Percentiles rank a stretch among this genome's conserved stretches.
Evolutionary conservation across 164 flowering plant species (phyloP).

Genomic region (Malania oleifera): DNA sequence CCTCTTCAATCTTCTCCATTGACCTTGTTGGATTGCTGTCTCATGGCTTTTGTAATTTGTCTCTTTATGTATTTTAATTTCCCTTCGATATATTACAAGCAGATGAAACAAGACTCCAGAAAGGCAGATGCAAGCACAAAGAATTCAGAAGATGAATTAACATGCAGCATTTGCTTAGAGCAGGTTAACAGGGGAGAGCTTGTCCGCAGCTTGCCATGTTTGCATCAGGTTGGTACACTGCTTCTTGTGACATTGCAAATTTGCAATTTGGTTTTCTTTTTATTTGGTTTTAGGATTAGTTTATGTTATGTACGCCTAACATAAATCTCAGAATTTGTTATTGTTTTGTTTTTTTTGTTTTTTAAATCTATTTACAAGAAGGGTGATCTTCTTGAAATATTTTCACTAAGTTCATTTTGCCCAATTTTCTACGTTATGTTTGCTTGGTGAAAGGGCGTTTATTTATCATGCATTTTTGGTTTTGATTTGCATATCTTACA

Average conservation of each 20-base stretch:
- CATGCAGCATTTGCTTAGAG: constrained; percentile 89
- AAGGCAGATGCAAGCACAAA: constrained; percentile 33
- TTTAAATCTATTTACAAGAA: too few species aligned
- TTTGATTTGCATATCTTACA: background rate
- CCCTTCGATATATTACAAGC: constrained; percentile 5
- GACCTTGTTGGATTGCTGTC: too few species aligned
- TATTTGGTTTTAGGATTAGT: background rate
- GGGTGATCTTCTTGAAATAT: too few species aligned
- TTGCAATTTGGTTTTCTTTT: too few species aligned
- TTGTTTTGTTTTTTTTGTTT: too few species aligned
- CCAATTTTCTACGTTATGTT: too few species aligned
- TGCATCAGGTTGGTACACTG: constrained; percentile 61
- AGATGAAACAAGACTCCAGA: constrained; percentile 50
- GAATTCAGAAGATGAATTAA: constrained; percentile 56
- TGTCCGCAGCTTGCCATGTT: constrained; percentile 83
- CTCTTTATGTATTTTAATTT: background rate
- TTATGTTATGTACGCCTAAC: background rate
- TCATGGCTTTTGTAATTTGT: too few species aligned
- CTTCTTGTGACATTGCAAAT: background rate
- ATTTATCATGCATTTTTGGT: background rate
- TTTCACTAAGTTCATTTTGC: too few species aligned
- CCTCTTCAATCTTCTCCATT: too few species aligned
- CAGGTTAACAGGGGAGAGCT: constrained; percentile 77
- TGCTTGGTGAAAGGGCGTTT: background rate
- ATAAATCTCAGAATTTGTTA: too few species aligned